Evolutionary conservation across 805 yeast species (phyloP), one percentile per base, ranked within the genome.

Genomic region (Nakazawaea peltata): DNA sequence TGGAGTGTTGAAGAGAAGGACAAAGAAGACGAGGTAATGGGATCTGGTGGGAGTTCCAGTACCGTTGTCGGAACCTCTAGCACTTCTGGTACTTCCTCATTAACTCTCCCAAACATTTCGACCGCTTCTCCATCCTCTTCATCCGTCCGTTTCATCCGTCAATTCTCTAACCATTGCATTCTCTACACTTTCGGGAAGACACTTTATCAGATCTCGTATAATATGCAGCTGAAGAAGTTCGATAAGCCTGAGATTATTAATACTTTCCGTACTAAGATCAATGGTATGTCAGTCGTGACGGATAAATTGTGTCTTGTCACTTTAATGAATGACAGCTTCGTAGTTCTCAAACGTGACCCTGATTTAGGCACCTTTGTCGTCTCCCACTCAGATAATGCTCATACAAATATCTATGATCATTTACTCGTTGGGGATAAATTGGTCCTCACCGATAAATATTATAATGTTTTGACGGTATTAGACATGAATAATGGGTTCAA

Each of bases 131-230:
- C n/a, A n/a, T n/a, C n/a, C n/a, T n/a, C n/a, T n/a, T n/a, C n/a
- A n/a, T n/a, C n/a, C n/a, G n/a, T n/a, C n/a, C n/a, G n/a, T n/a
- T 39, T 50, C 7, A 42, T 58, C 8, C 36, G 40, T 12, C 54
- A 49, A 15, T 35, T 46, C 4, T 37, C 46, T 10, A 51, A 49
- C 30, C 43, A 53, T 6, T 38, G 49, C 2, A 45, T 54, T 7
- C 22, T 51, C 3, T 54, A 51, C 32, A 43, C 50, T 3, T 32
- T 39, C 2, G 51, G 50, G 1, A 28, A 33, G 1, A 23, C 12
- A 1, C 30, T 54, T 6, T 40, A 27, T 29, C 22, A 43, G 12
- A 44, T 45, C 14, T 32, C 33, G 9, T 52, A 48, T 34, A 36
- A 46, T 13, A 42, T 45, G 3, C 6, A 16, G 7, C 45, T 42